These are phyloP conservation scores for Acacia confusa DNA, from an alignment of 306 rosid species.

Conservation along the genomic window DNA sequence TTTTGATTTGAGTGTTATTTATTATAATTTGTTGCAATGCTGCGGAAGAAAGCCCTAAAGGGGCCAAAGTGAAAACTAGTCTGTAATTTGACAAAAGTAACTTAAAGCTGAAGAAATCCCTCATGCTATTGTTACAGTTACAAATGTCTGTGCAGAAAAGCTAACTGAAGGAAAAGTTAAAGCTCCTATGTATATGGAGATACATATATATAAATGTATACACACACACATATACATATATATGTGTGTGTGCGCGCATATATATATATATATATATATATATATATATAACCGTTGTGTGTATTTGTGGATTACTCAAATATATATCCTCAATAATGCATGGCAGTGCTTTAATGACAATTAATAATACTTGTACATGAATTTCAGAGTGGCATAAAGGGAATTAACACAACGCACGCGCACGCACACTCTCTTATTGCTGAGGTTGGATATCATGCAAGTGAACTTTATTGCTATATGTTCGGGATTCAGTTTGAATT, in stretches of 20 bases:
- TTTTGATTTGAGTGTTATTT: not conserved
- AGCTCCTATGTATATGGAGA: not conserved
- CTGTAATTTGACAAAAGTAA: constrained; percentile 3
- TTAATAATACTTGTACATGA: not conserved
- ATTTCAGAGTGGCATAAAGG: not conserved
- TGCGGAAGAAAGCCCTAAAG: constrained; percentile 26
- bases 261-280: too few species aligned
- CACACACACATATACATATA: too few species aligned
- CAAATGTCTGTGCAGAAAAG: not conserved
- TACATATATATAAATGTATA: too few species aligned
- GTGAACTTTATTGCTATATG: not conserved
- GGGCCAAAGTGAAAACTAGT: constrained; percentile 14
- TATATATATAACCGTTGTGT: not conserved
- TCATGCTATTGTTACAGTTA: not conserved
- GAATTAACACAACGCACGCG: not conserved
- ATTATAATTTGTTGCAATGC: not conserved
- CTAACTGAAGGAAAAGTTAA: constrained; percentile 3
- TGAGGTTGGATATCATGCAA: not conserved
- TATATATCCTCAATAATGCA: not conserved
- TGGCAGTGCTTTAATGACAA: not conserved
- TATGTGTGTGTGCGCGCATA: too few species aligned
- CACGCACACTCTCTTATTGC: not conserved
- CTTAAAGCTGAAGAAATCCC: constrained; percentile 31
- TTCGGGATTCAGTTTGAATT: not conserved
- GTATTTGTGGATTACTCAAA: too few species aligned